phyloP scores from a whole-genome alignment of 495 filamentous ascomycete species.

The Glarea lozoyensis region DNA sequence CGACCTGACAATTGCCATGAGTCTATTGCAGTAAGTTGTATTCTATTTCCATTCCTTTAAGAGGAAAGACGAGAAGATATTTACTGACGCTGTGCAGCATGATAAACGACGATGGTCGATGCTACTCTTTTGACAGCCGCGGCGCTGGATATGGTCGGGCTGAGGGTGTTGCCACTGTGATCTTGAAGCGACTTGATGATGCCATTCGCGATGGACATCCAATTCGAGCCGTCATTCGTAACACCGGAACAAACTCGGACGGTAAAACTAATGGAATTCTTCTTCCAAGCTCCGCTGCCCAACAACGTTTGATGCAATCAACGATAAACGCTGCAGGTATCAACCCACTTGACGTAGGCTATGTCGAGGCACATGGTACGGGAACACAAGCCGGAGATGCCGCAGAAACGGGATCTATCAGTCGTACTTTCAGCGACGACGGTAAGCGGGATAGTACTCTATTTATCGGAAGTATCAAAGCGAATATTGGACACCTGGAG shows the following conservation, averaged over 20 bases:
- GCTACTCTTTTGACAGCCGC: constrained; percentile 48
- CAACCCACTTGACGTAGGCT: constrained; percentile 22
- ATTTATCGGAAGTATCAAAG: background rate
- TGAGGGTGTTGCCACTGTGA: constrained; percentile 48
- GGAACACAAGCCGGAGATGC: constrained; percentile 50
- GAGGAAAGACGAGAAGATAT: background rate
- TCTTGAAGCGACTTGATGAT: constrained; percentile 49
- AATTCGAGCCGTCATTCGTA: constrained; percentile 52
- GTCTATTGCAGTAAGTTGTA: constrained; percentile 4
- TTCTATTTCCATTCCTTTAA: too few species aligned
- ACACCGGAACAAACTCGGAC: constrained; percentile 49
- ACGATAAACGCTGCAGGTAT: constrained; percentile 41
- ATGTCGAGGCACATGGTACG: constrained; percentile 15
- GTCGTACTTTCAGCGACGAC: constrained; percentile 30
- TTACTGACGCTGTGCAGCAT: constrained; percentile 19
- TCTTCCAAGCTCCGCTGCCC: constrained; percentile 44
- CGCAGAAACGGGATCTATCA: constrained; percentile 49
- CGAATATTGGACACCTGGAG: background rate
- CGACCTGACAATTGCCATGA: constrained; percentile 12
- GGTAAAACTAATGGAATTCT: constrained; percentile 48
- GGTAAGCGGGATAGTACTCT: background rate
- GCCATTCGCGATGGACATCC: constrained; percentile 46
- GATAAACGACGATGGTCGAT: constrained; percentile 33
- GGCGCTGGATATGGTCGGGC: constrained; percentile 59
- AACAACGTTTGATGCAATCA: constrained; percentile 42